Percentiles rank a stretch among this genome's conserved stretches.
Conservation (phyloP, 2,329 filamentous ascomycete species). For the Penicillium sp. region DNA sequence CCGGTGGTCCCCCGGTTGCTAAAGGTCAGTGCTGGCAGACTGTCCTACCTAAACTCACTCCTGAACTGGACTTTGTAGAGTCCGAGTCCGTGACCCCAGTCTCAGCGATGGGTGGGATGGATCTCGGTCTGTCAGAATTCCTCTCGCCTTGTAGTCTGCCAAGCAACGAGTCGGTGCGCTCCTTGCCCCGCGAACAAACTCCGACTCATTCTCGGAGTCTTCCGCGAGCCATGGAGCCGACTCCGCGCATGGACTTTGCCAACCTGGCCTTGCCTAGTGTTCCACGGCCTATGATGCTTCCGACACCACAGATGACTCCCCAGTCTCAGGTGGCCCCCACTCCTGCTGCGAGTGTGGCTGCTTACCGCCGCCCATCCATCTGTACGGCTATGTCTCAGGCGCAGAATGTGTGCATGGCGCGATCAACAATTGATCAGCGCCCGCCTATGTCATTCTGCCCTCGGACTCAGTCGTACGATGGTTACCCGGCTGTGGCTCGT, state of each 20-base stretch:
- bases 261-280: constrained; percentile 52
- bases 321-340: constrained; percentile 53
- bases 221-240: constrained; percentile 53
- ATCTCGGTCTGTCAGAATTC: constrained; percentile 27
- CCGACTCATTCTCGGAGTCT: constrained; percentile 32
- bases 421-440: constrained; percentile 55
- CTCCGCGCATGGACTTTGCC: constrained; percentile 42
- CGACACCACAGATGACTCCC: constrained; percentile 62
- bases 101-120: constrained; percentile 27
- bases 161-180: constrained; percentile 23
- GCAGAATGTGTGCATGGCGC: constrained; percentile 54
- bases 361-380: constrained; percentile 56
- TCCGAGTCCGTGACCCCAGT: constrained; percentile 33
- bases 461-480: constrained; percentile 44
- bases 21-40: constrained; percentile 43
- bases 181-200: constrained; percentile 25
- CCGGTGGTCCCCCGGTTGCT: constrained; percentile 38
- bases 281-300: constrained; percentile 55
- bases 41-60: constrained; percentile 56
- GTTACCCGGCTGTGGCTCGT: constrained; percentile 50
- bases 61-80: constrained; percentile 54
- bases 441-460: constrained; percentile 37
- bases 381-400: constrained; percentile 58
- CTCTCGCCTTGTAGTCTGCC: constrained; percentile 30
- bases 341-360: constrained; percentile 61